Conservation (phyloP, 805 yeast species). For the Saturnispora besseyi region DNA sequence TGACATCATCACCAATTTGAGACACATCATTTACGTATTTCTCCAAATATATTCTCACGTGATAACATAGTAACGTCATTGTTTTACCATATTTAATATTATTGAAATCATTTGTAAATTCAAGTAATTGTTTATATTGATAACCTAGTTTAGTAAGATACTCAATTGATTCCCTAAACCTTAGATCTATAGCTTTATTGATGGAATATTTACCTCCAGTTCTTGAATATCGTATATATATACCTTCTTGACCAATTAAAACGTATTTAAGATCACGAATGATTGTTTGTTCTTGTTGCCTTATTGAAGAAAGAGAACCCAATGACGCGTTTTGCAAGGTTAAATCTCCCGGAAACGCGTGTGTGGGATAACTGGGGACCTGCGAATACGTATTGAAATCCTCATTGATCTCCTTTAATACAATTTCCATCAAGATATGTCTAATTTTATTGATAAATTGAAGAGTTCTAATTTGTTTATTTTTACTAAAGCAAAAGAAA, state of each 20-base stretch:
- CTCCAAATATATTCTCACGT: slow-evolving; percentile 39
- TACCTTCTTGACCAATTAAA: slow-evolving; percentile 68
- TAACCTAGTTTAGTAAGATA: slow-evolving; percentile 55
- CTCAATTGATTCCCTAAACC: slow-evolving; percentile 61
- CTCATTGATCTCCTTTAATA: neutral
- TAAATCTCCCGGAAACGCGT: neutral
- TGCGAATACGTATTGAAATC: neutral
- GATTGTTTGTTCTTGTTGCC: slow-evolving; percentile 65
- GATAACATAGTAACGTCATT: slow-evolving; percentile 61
- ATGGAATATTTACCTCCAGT: slow-evolving; percentile 68
- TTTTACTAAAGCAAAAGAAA: neutral
- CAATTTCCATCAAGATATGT: neutral
- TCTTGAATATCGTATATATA: slow-evolving; percentile 60
- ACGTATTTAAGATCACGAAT: slow-evolving; percentile 62
- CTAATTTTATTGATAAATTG: neutral
- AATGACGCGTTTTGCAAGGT: slow-evolving; percentile 1
- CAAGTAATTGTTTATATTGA: slow-evolving; percentile 45
- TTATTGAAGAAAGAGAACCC: slow-evolving; percentile 25
- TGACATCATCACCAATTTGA: slow-evolving; percentile 34
- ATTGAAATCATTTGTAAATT: slow-evolving; percentile 55
- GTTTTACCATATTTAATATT: slow-evolving; percentile 54
- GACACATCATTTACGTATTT: slow-evolving; percentile 28
- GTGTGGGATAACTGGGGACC: neutral
- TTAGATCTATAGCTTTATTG: slow-evolving; percentile 62
- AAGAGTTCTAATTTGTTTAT: neutral